Base-by-base conservation (phyloP, 2,329 filamentous ascomycete genomes). In the Corynespora cassiicola region DNA sequence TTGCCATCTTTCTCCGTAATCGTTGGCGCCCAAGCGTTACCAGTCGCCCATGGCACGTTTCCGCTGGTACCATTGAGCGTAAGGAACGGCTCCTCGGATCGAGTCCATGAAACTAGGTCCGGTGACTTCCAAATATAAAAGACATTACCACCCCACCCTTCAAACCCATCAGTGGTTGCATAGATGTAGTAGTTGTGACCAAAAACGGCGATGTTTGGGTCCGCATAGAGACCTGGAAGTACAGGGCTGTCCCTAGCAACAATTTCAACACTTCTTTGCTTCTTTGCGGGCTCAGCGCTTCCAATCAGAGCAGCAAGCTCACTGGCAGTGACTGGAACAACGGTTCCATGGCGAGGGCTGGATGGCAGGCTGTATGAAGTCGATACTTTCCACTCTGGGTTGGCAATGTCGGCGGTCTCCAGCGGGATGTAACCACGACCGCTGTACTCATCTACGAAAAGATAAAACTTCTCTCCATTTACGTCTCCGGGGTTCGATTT, bases 361-460 rank as follows among this genome's bases (percentile, higher is more conserved):
- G 58, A 54, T 0, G 78, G 78, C 3, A 81, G 59, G 14, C 61
- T 71, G 58, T 75, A 80, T 0, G 61, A 67, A 5, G 49, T 46
- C 0, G 77, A 72, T 0, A 80, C 67, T 23, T 64, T 71, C 78
- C 78, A 80, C 6, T 56, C 41, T 0, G 77, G 77, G 9, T 72
- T 74, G 8, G 71, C 64, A 28, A 80, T 73, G 31, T 80, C 70
- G 1, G 54, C 47, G 0, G 78, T 79, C 60, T 78, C 75, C 1
- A 81, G 67, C 0, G 78, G 77, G 8, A 81, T 74, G 47, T 80
- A 81, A 0, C 76, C 77, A 3, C 76, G 69, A 3, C 69, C 71
- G 2, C 55, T 64, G 37, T 78, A 80, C 47, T 81, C 78, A 29
- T 81, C 77, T 0, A 80, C 75, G 29, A 80, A 80, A 0, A 81